Evolutionary conservation across 1,284 basidiomycete genomes (phyloP).

Genomic region (Microbotryum silenes-acaulis): DNA sequence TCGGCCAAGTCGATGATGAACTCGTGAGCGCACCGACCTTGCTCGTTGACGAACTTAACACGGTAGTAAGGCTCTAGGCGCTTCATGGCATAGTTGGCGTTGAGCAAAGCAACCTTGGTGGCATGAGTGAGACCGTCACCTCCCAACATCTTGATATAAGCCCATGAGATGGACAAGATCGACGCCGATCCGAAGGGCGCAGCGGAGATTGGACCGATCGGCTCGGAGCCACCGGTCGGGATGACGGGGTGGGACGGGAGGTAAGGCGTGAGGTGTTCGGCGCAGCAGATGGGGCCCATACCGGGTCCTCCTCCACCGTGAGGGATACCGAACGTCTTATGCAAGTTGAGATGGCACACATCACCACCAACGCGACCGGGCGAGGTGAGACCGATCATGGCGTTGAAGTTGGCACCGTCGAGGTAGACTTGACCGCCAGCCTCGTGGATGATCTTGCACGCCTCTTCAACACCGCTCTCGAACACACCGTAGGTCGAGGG

Average conservation of each 20-base stretch:
- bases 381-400: conserved; percentile 89
- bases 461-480: conserved; percentile 74
- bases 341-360: conserved; percentile 94
- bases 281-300: conserved; percentile 89
- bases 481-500: conserved; percentile 92
- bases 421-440: conserved; percentile 96
- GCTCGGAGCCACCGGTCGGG: conserved; percentile 57
- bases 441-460: conserved; percentile 87
- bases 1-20: conserved; percentile 90
- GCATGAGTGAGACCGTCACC: conserved; percentile 77
- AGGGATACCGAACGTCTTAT: conserved; percentile 93
- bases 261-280: conserved; percentile 87
- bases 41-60: conserved; percentile 80
- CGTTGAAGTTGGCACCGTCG: conserved; percentile 94
- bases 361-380: conserved; percentile 94
- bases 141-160: conserved; percentile 68
- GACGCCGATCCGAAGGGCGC: conserved; percentile 92
- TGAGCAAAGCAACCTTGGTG: conserved; percentile 79
- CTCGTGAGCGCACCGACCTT: conserved; percentile 89
- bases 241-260: conserved; percentile 83
- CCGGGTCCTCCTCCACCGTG: conserved; percentile 97
- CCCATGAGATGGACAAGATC: conserved; percentile 92
- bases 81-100: conserved; percentile 94
- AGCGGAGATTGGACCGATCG: conserved; percentile 81
- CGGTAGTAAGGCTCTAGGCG: conserved; percentile 78